Base-by-base conservation (phyloP, 2,329 filamentous ascomycete genomes). In the Lomentospora prolificans region DNA sequence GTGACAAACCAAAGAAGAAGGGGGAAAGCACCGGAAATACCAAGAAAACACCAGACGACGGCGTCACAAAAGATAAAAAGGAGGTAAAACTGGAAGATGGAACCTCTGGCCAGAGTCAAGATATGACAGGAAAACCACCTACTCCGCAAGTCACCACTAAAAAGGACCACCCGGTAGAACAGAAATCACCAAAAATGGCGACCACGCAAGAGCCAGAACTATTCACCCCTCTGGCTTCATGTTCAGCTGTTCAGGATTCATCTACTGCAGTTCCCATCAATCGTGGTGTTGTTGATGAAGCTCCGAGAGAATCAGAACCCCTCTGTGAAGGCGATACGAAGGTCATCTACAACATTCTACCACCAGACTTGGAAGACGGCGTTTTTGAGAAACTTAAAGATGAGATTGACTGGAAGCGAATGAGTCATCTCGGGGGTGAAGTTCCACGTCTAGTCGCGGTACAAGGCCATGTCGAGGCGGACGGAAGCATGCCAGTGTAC, bases 391-490 rank as follows among this genome's bases (percentile, higher is more conserved):
- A 77, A 39, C 73, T 96, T 14, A 82, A 82, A 54, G 72, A 79
- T 12, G 91, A 97, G 67, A 84, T 96, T 0, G 74, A 79, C 61
- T 99, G 92, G 90, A 86, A 92, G 65, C 86, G 81, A 60, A 97
- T 99, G 94, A 86, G 85, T 46, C 94, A 97, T 63, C 86, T 92
- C 61, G 89, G 89, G 31, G 91, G 94, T 25, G 87, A 94, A 63
- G 94, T 97, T 0, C 94, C 94, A 46, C 84, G 94, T 36, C 80
- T 96, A 2, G 89, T 97, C 5, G 90, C 90, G 51, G 90, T 95
- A 19, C 91, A 97, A 67, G 94, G 91, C 3, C 74, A 79, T 14
- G 74, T 90, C 28, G 76, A 75, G 39, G 66, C 75, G 0, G 84
- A 92, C 63, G 89, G 88, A 17, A 85, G 77, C 60, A 85, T 88